These are phyloP conservation scores for Alternaria tenuissima DNA, from an alignment of 2,329 filamentous ascomycete genomes.

Conservation along the genomic window DNA sequence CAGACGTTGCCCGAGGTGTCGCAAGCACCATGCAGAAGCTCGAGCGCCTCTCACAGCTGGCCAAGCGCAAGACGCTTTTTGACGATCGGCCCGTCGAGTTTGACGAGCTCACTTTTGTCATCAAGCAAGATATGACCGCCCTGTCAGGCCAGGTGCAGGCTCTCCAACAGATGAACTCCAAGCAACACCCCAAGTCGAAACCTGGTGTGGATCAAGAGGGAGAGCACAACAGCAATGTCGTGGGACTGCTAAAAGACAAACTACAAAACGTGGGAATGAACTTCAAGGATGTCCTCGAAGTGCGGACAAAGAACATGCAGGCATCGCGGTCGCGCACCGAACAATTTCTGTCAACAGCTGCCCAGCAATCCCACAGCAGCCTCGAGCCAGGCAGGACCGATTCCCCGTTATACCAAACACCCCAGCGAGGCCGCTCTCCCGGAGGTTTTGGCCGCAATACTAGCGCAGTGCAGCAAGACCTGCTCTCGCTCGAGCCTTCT, in stretches of 20 bases:
- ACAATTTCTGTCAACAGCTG: slow-evolving; percentile 93
- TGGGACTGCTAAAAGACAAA: slow-evolving; percentile 88
- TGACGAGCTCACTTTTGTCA: slow-evolving; percentile 94
- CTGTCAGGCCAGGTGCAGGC: slow-evolving; percentile 86
- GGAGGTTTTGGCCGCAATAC: slow-evolving; percentile 56
- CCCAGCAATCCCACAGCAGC: slow-evolving; percentile 71
- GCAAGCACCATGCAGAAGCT: slow-evolving; percentile 93
- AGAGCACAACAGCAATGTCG: slow-evolving; percentile 98
- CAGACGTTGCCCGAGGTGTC: slow-evolving; percentile 91
- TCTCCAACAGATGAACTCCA: slow-evolving; percentile 78
- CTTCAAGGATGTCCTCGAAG: slow-evolving; percentile 97
- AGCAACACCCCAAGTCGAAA: slow-evolving; percentile 73
- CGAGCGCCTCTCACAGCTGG: slow-evolving; percentile 90
- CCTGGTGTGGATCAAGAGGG: slow-evolving; percentile 74
- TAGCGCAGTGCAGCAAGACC: slow-evolving; percentile 64
- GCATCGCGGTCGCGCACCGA: slow-evolving; percentile 90
- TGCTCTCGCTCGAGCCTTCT: slow-evolving; percentile 81
- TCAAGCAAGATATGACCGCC: slow-evolving; percentile 92
- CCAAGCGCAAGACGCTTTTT: slow-evolving; percentile 95
- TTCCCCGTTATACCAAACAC: slow-evolving; percentile 86
- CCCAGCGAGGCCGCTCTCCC: slow-evolving; percentile 68
- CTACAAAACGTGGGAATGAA: slow-evolving; percentile 91
- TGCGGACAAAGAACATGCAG: slow-evolving; percentile 97
- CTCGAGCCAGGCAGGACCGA: slow-evolving; percentile 75
- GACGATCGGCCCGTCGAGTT: slow-evolving; percentile 97